phyloP scores from a whole-genome alignment of 129 eudicot genomes.

The Calendula officinalis region DNA sequence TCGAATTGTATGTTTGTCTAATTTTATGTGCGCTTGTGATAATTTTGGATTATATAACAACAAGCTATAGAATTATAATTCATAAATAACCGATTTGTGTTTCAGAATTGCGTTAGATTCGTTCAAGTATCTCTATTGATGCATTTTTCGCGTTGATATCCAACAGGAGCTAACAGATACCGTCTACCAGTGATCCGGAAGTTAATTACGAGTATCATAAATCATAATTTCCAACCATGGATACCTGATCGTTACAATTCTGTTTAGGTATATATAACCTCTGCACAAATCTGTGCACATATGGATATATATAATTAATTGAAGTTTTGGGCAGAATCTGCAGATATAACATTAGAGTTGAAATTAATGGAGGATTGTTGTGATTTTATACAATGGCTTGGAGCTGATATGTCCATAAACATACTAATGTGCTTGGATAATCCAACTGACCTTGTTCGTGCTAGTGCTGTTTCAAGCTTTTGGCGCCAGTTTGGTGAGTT shows the following conservation, averaged over 20 bases:
- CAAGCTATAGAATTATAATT: neutral
- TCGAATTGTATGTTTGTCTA: constrained; percentile 4
- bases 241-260: constrained; percentile 2
- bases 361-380: constrained; percentile 42
- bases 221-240: neutral
- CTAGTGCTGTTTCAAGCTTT: constrained; percentile 52
- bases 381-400: constrained; percentile 70
- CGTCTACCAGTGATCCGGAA: constrained; percentile 7
- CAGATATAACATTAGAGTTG: neutral
- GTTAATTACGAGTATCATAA: neutral
- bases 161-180: constrained; percentile 1
- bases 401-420: constrained; percentile 55
- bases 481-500: constrained; percentile 70
- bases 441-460: constrained; percentile 62
- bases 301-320: neutral
- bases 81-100: constrained; percentile 14
- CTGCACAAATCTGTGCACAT: neutral
- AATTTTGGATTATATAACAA: constrained; percentile 11
- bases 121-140: constrained; percentile 8
- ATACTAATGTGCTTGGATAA: constrained; percentile 58
- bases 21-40: neutral
- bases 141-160: neutral
- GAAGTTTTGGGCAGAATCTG: constrained; percentile 6
- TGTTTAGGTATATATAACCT: neutral
- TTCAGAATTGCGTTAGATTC: constrained; percentile 19